Base-by-base conservation (phyloP, 352 stramenopile genomes). In the Phytophthora multivora region DNA sequence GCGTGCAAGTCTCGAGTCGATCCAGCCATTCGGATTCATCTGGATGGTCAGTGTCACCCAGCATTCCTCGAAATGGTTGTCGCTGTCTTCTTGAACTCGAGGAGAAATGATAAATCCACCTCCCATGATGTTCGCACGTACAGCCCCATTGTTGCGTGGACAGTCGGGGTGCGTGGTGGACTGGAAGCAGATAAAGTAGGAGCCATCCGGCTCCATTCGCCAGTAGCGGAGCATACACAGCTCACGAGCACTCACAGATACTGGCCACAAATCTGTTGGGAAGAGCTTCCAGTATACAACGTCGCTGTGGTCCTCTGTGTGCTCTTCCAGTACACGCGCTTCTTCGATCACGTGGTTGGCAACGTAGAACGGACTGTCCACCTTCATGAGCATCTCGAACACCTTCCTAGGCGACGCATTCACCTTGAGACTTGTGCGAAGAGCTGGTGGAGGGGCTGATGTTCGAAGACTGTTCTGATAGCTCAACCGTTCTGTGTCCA, bases 101-200 rank as follows among this genome's bases (percentile, higher is more conserved):
- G 71, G 67, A 1, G 65, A 74, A 19, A 86, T 86, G 49, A 95
- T 90, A 51, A 95, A 95, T n/a, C 86, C 82, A 3, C 79, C 82
- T 21, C 82, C 83, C 50, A 91, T 64, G n/a, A 95, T 75, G 7
- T 72, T 79, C 7, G 72, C 86, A 39, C 78, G 79, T 25, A 94
- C 79, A 13, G 73, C 60, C 7, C 63, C 63, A 1, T 56, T 64
- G 23, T 46, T 56, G 0, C 21, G 30, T 28, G 83, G 86, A 36
- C 81, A 93, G 5, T 85, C 63, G 2, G 55, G 6, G 54, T 95
- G 80, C 0, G 79, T 82, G 13, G 83, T 92, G n/a, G 86, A 95
- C 70, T 95, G 86, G 57, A 93, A 91, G 56, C 84, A 93, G 50
- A 95, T 82, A 57, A 93, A 90, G 42, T 93, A 95, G 3, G 84